Conservation (phyloP, 1,284 basidiomycete genomes). For the Ceratobasidium sp. region DNA sequence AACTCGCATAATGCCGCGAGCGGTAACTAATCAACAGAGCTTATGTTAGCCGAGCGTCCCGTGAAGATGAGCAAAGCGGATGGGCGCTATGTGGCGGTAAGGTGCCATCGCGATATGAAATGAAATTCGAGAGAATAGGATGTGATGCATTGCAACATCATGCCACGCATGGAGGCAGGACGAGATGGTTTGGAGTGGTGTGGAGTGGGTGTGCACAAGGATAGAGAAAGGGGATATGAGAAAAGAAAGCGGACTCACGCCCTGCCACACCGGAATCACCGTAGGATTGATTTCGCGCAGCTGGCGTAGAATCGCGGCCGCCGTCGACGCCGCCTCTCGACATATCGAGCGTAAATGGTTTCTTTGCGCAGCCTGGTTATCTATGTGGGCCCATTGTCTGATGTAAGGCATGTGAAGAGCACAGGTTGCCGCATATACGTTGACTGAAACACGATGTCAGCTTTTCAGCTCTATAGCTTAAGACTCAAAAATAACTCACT, state of each 20-base stretch:
- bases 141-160: too few relatives aligned
- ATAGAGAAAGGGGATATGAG: neutral
- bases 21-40: conserved; percentile 22
- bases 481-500: conserved; percentile 23
- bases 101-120: too few relatives aligned
- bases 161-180: too few relatives aligned
- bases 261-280: conserved; percentile 36
- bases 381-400: conserved; percentile 35
- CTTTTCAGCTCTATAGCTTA: conserved; percentile 3
- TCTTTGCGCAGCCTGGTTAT: conserved; percentile 5
- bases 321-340: conserved; percentile 26
- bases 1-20: conserved; percentile 39
- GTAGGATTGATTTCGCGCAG: conserved; percentile 6
- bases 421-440: conserved; percentile 38
- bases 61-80: neutral
- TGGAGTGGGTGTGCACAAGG: neutral
- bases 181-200: too few relatives aligned
- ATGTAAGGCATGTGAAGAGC: conserved; percentile 42
- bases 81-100: neutral
- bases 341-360: conserved; percentile 33
- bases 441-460: conserved; percentile 20
- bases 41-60: neutral
- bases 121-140: too few relatives aligned
- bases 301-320: conserved; percentile 23
- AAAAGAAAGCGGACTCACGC: conserved; percentile 19